Conservation (phyloP, 495 filamentous ascomycete genomes). For the Pseudotulostoma volvatum region DNA sequence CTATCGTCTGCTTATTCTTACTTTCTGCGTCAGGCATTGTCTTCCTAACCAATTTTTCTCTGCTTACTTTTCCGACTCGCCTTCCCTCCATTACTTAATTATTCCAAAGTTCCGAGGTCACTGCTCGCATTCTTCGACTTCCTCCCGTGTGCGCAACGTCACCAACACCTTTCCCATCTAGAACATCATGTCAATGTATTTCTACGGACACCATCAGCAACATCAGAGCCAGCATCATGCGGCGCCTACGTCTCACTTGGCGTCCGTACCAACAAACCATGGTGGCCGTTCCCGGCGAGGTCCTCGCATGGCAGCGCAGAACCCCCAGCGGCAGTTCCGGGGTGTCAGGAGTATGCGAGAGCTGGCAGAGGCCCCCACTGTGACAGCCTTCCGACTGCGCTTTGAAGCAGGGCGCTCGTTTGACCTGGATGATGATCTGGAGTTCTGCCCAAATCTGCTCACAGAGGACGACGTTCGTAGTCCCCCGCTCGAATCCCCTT, state of each 20-base stretch:
- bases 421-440: constrained; percentile 90
- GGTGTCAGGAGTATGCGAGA: constrained; percentile 78
- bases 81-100: constrained; percentile 2
- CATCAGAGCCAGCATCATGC: constrained; percentile 41
- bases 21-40: constrained; percentile 8
- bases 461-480: constrained; percentile 89
- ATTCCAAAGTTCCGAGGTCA: neutral
- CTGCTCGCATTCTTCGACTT: neutral
- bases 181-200: constrained; percentile 69
- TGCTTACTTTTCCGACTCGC: constrained; percentile 7
- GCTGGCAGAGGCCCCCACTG: constrained; percentile 56
- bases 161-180: constrained; percentile 7
- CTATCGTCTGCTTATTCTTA: constrained; percentile 18
- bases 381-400: constrained; percentile 60
- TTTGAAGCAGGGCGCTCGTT: constrained; percentile 91
- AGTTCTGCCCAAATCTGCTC: constrained; percentile 87
- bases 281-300: constrained; percentile 75
- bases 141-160: too few species aligned
- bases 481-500: too few species aligned
- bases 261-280: constrained; percentile 48
- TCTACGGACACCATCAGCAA: constrained; percentile 45
- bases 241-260: constrained; percentile 31
- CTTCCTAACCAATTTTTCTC: constrained; percentile 5
- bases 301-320: constrained; percentile 64
- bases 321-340: constrained; percentile 72